Evolutionary conservation across 257 asterid species (phyloP).

Genomic region (Jaltomata sinuosa): DNA sequence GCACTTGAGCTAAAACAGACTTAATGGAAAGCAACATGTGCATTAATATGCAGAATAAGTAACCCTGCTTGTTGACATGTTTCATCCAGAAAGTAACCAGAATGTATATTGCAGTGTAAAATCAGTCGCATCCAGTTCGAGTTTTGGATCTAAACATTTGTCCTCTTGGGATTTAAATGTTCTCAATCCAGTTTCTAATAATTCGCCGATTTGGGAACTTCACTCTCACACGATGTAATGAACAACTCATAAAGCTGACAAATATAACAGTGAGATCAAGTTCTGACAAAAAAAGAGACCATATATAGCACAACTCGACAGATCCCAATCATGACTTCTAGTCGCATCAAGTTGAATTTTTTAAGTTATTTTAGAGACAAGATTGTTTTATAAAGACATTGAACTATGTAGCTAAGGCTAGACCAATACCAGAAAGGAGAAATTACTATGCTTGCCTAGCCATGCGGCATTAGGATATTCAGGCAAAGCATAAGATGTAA

Average conservation of each 20-base stretch:
- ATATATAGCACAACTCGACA: background rate
- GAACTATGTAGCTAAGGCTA: background rate
- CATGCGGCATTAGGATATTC: too few relatives aligned
- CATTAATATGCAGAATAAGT: background rate
- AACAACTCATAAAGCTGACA: background rate
- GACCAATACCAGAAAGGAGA: background rate
- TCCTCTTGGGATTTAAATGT: background rate
- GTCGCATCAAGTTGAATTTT: background rate
- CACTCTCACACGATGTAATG: background rate
- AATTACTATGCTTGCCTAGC: too few relatives aligned
- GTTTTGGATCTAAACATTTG: background rate
- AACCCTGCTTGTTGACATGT: background rate
- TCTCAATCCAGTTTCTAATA: background rate
- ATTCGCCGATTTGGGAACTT: background rate
- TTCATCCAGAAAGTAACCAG: background rate
- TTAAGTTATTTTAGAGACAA: background rate
- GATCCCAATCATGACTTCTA: background rate
- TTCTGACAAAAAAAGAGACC: background rate
- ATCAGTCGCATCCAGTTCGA: background rate
- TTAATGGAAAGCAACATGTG: background rate
- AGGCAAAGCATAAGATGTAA: too few relatives aligned
- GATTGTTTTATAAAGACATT: background rate
- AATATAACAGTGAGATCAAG: background rate
- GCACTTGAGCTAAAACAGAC: background rate
- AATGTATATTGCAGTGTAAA: background rate